Evolutionary conservation across 345 rosid species (phyloP).

Genomic region (Murraya koenigii): DNA sequence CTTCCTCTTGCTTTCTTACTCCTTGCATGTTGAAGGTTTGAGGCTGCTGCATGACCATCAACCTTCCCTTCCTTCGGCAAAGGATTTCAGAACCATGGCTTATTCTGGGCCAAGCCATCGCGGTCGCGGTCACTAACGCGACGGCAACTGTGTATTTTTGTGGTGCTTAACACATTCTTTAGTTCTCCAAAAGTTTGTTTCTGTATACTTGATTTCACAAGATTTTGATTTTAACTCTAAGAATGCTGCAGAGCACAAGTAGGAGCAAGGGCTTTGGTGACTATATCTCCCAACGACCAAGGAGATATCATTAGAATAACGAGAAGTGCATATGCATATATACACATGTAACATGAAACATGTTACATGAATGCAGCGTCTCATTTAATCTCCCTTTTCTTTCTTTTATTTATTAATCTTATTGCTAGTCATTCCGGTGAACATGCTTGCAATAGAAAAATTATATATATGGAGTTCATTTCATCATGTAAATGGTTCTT

Average conservation of each 20-base stretch:
- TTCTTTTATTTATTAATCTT: too few relatives aligned
- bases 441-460: too few relatives aligned
- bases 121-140: constrained; percentile 36
- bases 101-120: constrained; percentile 49
- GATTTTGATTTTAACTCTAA: not conserved
- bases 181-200: not conserved
- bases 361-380: not conserved
- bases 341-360: not conserved
- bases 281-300: too few relatives aligned
- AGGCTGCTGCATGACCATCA: constrained; percentile 20
- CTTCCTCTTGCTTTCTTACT: constrained; percentile 20
- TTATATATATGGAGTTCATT: too few relatives aligned
- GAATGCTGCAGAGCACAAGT: not conserved
- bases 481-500: too few relatives aligned
- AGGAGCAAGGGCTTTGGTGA: not conserved
- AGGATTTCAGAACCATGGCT: constrained; percentile 20
- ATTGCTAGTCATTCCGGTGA: too few relatives aligned
- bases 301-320: not conserved
- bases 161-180: not conserved
- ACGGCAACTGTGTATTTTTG: not conserved
- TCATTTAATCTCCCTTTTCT: not conserved
- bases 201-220: not conserved
- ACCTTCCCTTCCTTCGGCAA: not conserved
- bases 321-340: not conserved
- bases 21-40: constrained; percentile 20